phyloP scores from a whole-genome alignment of 2,329 filamentous ascomycete species.

The Pseudogymnoascus sp. region DNA sequence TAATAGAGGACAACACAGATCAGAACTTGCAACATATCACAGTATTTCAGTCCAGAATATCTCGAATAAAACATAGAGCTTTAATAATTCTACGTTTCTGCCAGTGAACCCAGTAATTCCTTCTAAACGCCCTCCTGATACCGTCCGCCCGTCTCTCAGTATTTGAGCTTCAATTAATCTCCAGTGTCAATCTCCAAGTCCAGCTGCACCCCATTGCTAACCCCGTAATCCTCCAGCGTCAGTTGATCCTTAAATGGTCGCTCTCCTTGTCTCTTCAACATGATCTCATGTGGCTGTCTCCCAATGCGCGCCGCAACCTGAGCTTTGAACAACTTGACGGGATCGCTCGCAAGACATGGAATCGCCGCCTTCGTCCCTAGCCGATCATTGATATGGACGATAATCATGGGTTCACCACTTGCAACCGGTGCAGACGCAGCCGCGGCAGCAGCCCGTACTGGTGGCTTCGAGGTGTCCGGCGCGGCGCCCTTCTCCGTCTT shows the following conservation, averaged over 20 bases:
- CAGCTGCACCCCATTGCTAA: constrained; percentile 69
- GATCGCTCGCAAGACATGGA: constrained; percentile 77
- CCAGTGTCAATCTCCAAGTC: constrained; percentile 30
- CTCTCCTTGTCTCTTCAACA: constrained; percentile 86
- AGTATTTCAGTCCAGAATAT: background rate
- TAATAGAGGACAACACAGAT: background rate
- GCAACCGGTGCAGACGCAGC: constrained; percentile 20
- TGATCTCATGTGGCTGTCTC: constrained; percentile 80
- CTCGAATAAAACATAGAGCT: background rate
- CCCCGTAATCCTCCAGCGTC: constrained; percentile 84
- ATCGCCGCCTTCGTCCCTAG: constrained; percentile 92
- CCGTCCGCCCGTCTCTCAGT: background rate
- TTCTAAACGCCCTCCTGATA: constrained; percentile 1
- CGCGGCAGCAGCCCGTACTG: constrained; percentile 18
- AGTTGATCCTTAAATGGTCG: constrained; percentile 88
- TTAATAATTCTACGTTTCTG: background rate
- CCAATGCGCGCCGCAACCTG: constrained; percentile 87
- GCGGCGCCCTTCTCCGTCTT: constrained; percentile 9
- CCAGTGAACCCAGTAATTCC: background rate
- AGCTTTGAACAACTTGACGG: constrained; percentile 79
- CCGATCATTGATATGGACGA: constrained; percentile 91
- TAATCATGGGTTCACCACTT: constrained; percentile 70
- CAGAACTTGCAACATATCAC: background rate
- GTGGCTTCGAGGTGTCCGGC: constrained; percentile 13
- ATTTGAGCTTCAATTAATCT: constrained; percentile 18